Evolutionary conservation across 345 rosid species (phyloP).

Genomic region (Citrus maxima): DNA sequence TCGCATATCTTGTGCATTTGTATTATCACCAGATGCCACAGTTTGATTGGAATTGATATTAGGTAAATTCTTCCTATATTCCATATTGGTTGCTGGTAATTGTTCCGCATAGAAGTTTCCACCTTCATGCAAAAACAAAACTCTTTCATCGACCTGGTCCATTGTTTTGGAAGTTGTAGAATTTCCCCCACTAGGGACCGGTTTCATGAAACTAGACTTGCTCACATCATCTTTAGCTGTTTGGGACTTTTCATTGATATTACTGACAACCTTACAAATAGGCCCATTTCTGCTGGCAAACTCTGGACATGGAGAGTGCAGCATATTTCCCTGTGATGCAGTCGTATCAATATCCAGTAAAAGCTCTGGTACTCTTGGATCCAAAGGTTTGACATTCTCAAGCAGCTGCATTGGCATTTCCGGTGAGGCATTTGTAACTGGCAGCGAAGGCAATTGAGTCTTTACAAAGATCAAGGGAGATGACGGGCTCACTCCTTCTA

Average conservation of each 20-base stretch:
- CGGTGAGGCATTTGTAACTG: constrained; percentile 19
- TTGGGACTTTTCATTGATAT: constrained; percentile 12
- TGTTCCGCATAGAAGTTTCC: constrained; percentile 25
- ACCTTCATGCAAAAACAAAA: constrained; percentile 24
- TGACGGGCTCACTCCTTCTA: constrained; percentile 49
- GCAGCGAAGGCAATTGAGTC: constrained; percentile 25
- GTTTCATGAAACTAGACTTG: constrained; percentile 9
- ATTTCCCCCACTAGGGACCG: constrained; percentile 16
- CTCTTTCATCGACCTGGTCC: constrained; percentile 19
- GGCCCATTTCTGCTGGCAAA: constrained; percentile 16
- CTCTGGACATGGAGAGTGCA: constrained; percentile 23
- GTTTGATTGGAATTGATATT: constrained; percentile 20
- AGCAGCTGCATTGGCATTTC: constrained; percentile 36
- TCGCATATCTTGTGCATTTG: constrained; percentile 19
- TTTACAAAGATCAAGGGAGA: constrained; percentile 45
- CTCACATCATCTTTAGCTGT: constrained; percentile 12
- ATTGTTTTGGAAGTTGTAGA: constrained; percentile 1
- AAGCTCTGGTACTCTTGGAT: constrained; percentile 29
- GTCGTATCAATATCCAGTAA: constrained; percentile 30
- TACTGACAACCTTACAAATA: constrained; percentile 23
- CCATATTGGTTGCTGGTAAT: constrained; percentile 19
- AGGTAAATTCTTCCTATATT: constrained; percentile 17
- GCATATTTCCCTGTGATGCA: constrained; percentile 18
- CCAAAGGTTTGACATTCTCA: constrained; percentile 26
- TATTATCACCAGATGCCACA: constrained; percentile 23